Base-by-base conservation (phyloP, 192 early-diverging fungal genomes). In the Mortierella claussenii region DNA sequence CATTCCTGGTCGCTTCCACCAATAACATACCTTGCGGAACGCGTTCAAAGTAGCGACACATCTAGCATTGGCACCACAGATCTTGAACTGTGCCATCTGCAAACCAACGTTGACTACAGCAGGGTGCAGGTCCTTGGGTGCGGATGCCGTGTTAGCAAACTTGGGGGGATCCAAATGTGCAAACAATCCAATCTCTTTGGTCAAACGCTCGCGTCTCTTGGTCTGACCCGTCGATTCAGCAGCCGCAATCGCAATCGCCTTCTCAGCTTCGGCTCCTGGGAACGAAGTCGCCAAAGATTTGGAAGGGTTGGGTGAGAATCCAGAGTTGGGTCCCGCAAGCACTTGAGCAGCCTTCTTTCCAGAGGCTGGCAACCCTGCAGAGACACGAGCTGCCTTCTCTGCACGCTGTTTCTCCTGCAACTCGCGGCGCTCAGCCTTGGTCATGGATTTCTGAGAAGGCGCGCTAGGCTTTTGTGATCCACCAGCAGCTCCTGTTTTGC, bases 61-160 rank as follows among this genome's bases (percentile, higher is more conserved):
- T 37, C 98, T 82, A 0, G 96, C 95, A 68, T 96, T 98, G 15
- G 96, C 93, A 5, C 98, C 96, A 44, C 86, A 81, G 45, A 99
- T 95, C 62, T 90, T 91, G 79, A 91, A 89, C 30, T 95, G 86
- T 6, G 89, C 88, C 86, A 95, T 94, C 66, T 93, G 92, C 34
- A 97, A 82, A 17, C 96, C 97, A n/a, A 96, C 84, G 23, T 86
- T 81, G 30, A 94, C 79, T 46, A 99, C 90, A 15, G 88, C 87
- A 5, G 98, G 96, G 68, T 99, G 96, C 36, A 99, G 83, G 31
- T 89, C 83, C 80, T 88, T 70, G 68, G 64, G 63, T 13, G 78
- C 63, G 9, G 55, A 48, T 5, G 74, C 66, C n/a, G 83, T 84
- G 53, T 85, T 82, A 9, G 85, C 82, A 30, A 76, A 78, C 48